Conservation (phyloP, 768 basidiomycete genomes). For the Termitomyces sp. region DNA sequence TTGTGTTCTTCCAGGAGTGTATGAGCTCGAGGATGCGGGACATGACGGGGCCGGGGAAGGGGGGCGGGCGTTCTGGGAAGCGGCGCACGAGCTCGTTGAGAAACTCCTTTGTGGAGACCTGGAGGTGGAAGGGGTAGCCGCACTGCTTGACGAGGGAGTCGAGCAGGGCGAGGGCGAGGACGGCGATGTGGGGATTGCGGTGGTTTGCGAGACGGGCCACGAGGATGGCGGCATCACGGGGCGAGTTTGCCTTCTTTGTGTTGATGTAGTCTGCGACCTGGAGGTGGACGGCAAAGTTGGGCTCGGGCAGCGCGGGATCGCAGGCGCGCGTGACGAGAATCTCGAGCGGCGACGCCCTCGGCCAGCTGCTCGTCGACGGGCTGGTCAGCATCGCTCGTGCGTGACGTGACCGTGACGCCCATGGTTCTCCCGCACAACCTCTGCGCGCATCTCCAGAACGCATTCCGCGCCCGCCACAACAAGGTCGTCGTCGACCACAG, state of each 20-base stretch:
- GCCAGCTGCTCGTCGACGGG: constrained; percentile 49
- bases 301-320: constrained; percentile 82
- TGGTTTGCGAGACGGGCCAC: constrained; percentile 86
- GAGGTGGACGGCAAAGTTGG: constrained; percentile 89
- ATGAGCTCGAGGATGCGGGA: constrained; percentile 90
- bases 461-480: constrained; percentile 83
- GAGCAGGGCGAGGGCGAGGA: constrained; percentile 82
- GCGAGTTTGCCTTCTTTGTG: constrained; percentile 92
- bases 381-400: constrained; percentile 50
- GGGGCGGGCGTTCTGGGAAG: constrained; percentile 96
- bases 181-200: constrained; percentile 87
- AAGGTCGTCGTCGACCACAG: constrained; percentile 78
- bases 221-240: constrained; percentile 88
- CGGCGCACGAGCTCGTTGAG: constrained; percentile 96
- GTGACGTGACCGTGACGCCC: neutral
- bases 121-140: constrained; percentile 96
- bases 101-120: constrained; percentile 96
- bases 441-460: constrained; percentile 89
- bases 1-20: constrained; percentile 90
- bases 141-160: constrained; percentile 93
- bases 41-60: constrained; percentile 95
- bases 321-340: constrained; percentile 79
- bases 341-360: constrained; percentile 62
- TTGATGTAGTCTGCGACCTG: constrained; percentile 95
- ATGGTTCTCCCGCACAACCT: constrained; percentile 78